Evolutionary conservation across 345 rosid species (phyloP), one percentile per base, ranked within the genome.

Genomic region (Citrus inodora): DNA sequence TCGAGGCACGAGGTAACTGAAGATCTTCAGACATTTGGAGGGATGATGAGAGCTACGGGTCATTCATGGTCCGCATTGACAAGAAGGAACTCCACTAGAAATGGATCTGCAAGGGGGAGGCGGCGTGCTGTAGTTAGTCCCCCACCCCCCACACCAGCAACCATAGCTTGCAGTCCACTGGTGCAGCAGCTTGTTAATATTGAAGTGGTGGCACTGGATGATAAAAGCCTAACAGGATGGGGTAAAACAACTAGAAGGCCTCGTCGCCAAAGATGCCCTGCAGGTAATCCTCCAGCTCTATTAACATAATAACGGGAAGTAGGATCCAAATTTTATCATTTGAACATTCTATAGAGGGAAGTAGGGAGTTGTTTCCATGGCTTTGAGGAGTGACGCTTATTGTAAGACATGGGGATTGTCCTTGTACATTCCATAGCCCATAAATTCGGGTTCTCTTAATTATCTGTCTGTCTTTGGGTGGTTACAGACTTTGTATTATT

Each of bases 221-320:
- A 93, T 76, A 84, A 87, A 83, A 92, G 93, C 84, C 89, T 92
- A 63, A 88, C 92, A 2, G 96, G 95, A 67, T 95, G 98, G 98
- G 98, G 99, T 66, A 93, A 91, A 83, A 92, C 96, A 74, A 88
- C 95, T 9, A 88, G 98, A 83, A 88, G 98, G 28, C 97, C 99
- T 77, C 93, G 95, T 76, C 79, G 96, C 82, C 99, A 92, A 82
- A 88, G 99, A 81, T 92, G 97, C 81, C 92, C 97, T 67, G 87
- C 91, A 78, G 94, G 94, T 80, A 91, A 87, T 88, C 87, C 88
- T 74, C 89, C 83, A 2, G 77, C 89, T 42, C 80, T 93, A 67
- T 78, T 92, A 83, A 89, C 92, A 53, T 90, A 85, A 82, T 64
- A 10, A 14, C 7, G 21, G 32, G 79, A 73, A 71, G 77, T 75